These are phyloP conservation scores for Paraurostyla sp. DNA, from an alignment of 73 alveolate species.

Conservation along the genomic window DNA sequence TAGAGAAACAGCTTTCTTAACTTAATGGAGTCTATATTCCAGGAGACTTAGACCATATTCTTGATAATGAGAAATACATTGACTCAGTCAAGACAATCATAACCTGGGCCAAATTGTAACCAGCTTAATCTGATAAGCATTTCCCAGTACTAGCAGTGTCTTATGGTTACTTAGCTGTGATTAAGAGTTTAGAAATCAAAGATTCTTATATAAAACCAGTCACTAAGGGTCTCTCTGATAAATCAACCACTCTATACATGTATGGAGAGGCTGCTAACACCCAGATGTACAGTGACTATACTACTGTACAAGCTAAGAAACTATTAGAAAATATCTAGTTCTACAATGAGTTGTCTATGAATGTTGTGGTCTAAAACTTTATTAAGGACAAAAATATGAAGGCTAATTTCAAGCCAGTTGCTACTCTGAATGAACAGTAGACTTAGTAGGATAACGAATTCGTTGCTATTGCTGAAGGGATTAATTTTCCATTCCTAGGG, in stretches of 20 bases:
- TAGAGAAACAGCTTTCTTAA: background rate
- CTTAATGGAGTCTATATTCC: slow-evolving; percentile 24
- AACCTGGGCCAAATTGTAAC: background rate
- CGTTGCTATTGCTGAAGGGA: slow-evolving; percentile 32
- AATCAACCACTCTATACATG: background rate
- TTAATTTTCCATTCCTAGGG: background rate
- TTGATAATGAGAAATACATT: background rate
- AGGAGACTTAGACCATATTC: background rate
- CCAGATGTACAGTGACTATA: background rate
- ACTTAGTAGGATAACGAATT: background rate
- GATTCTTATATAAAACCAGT: background rate
- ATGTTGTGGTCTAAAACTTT: background rate
- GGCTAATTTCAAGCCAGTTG: background rate
- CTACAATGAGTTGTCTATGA: background rate
- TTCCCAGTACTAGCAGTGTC: slow-evolving; percentile 21
- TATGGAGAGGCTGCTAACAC: background rate
- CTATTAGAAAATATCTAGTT: background rate
- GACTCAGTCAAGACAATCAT: background rate
- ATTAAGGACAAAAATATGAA: background rate
- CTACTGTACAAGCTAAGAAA: background rate
- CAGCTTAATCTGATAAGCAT: background rate
- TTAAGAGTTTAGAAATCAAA: background rate
- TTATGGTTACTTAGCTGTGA: background rate
- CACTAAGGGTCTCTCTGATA: background rate
- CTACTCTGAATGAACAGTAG: background rate